Evolutionary conservation across 1,284 basidiomycete species (phyloP), one percentile per base, ranked within the genome.

Genomic region (Ustilago hordei): DNA sequence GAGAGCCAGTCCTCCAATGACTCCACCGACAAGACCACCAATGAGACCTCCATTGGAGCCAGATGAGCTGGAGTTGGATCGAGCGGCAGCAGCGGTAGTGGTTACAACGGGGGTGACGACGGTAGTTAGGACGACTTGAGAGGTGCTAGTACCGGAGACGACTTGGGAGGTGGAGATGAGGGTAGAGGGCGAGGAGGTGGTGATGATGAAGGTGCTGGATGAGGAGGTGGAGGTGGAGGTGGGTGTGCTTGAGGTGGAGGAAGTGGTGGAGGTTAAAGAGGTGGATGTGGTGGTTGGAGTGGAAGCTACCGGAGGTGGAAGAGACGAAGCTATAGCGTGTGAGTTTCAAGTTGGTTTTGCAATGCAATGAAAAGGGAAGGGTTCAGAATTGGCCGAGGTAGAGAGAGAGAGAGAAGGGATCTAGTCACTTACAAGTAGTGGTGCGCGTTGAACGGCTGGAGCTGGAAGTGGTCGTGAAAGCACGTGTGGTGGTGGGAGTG

Each of bases 21-120:
- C 80, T 28, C 81, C 81, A 31, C 81, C 81, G 2, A 82, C 81
- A 28, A 82, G 72, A 28, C 80, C 81, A 17, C 81, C 81, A 34
- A 83, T 81, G 50, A 81, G 66, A 23, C 70, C 81, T 3, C 61
- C 77, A 57, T 83, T 83, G 69, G 50, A 43, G 64, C 65, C 63
- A 53, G 59, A 65, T n/a, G 78, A 64, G 38, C 64, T 65, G 9
- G 50, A 28, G 38, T 60, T n/a, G 53, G 62, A 11, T 28, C 59
- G 55, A 19, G 31, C 45, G 38, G 69, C 60, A 15, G 69, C 55
- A 8, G 65, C 58, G 12, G 74, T 76, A 23, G 61, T 52, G 55
- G 74, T 76, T 34, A 76, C 74, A 5, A 76, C 69, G 17, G 63
- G 67, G 5, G 73, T 71, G 31, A 71, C 60, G 32, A 58, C 53